Base-by-base conservation (phyloP, 2,329 filamentous ascomycete genomes). In the Colletotrichum tropicicola region DNA sequence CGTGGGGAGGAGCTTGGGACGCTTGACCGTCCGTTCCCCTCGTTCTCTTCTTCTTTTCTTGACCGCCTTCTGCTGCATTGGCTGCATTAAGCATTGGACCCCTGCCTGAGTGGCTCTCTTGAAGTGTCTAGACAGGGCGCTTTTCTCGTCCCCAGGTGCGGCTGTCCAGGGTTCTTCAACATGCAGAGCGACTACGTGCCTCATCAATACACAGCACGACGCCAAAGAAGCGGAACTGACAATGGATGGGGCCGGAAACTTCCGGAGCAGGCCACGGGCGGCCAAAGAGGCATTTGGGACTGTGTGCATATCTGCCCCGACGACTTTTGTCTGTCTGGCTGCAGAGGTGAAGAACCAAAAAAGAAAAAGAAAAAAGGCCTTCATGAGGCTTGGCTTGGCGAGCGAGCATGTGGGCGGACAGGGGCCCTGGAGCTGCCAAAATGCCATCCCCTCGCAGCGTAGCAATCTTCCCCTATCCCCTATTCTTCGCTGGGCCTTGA, bases 1-100 rank as follows among this genome's bases (percentile, higher is more conserved):
- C 47, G 47, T 51, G 45, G 41, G 41, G 41, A 43, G 41, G 10
- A 51, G 47, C 47, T 51, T 51, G 47, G 47, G 27, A 51, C 47
- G 17, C 28, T 23, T 23, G 10, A 35, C 10, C 17, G 28, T 51
- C 28, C 15, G 28, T 35, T 51, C 41, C 32, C 3, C 32, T 35
- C 32, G 32, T 35, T 45, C 19, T 17, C 41, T 51, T 12, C 17
- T 51, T 23, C 17, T 35, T 30, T 13, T 8, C 47, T 51, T 35
- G 28, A 23, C 47, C 28, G 28, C 47, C 23, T 51, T 3, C 15
- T 30, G n/a, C 47, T 35, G 47, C 47, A 51, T 35, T 32, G 28
- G 47, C 17, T 37, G 41, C 41, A 25, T 51, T 28, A 27, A 47
- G 44, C 23, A 30, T 17, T 10, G 6, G 17, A 9, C 44, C 25